Percentiles rank a stretch among this genome's conserved stretches.
Conservation (phyloP, 2,329 filamentous ascomycete genomes). For the Tympanopsis confertula region DNA sequence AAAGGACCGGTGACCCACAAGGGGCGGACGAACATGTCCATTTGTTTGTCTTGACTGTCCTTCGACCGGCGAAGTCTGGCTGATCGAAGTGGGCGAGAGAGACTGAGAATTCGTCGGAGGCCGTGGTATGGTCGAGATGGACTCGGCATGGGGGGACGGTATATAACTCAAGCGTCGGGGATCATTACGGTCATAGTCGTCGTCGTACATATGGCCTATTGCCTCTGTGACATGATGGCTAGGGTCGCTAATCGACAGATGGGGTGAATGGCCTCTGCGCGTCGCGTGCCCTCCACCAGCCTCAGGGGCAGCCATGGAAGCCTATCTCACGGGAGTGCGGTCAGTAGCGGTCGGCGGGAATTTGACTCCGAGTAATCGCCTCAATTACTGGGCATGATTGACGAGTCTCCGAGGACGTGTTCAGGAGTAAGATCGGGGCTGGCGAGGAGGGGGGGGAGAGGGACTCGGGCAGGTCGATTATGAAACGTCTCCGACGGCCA, state of each 20-base stretch:
- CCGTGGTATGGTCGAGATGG: slow-evolving; percentile 14
- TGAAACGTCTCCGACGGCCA: no score
- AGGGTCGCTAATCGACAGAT: slow-evolving; percentile 47
- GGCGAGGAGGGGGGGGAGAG: no score
- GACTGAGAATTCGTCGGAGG: slow-evolving; percentile 13
- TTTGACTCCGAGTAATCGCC: no score
- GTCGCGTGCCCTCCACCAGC: slow-evolving; percentile 18
- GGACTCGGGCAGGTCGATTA: no score
- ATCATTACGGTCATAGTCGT: slow-evolving; percentile 35
- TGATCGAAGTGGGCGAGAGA: slow-evolving; percentile 9
- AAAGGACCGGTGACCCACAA: slow-evolving; percentile 13
- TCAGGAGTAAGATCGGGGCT: no score
- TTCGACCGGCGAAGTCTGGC: background rate
- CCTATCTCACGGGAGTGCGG: no score
- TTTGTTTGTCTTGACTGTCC: background rate
- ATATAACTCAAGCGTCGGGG: slow-evolving; percentile 51
- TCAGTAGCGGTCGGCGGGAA: no score
- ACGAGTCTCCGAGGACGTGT: no score
- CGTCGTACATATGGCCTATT: slow-evolving; percentile 62
- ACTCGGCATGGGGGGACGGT: slow-evolving; percentile 26
- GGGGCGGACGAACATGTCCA: slow-evolving; percentile 12
- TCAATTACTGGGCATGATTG: no score
- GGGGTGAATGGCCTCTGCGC: slow-evolving; percentile 15
- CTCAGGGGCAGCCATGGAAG: slow-evolving; percentile 18
- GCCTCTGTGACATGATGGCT: slow-evolving; percentile 67